Evolutionary conservation across 2,329 filamentous ascomycete genomes (phyloP).

Genomic region (Trichoderma citrinoviride): DNA sequence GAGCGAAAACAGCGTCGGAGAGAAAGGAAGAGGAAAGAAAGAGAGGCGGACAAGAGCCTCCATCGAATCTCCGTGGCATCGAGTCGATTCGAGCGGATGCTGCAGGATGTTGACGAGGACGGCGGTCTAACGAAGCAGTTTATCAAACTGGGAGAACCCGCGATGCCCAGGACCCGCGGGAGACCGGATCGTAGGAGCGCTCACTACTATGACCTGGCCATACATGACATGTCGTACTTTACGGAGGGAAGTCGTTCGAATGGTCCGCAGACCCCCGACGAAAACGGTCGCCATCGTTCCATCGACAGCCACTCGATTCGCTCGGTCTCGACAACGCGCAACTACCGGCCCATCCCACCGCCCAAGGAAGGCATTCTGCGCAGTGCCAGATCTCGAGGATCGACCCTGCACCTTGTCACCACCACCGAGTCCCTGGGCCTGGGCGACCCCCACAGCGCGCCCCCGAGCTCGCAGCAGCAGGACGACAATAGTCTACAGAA

Average conservation of each 20-base stretch:
- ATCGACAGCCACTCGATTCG: conserved; percentile 76
- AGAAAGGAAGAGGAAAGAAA: conserved; percentile 81
- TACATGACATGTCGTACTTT: conserved; percentile 74
- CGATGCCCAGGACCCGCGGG: conserved; percentile 65
- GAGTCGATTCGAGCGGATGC: conserved; percentile 74
- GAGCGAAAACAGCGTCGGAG: conserved; percentile 77
- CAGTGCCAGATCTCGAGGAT: conserved; percentile 72
- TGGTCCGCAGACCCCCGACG: conserved; percentile 30
- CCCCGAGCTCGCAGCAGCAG: conserved; percentile 29
- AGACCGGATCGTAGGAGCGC: conserved; percentile 73
- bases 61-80: conserved; percentile 85
- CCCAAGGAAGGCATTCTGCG: conserved; percentile 75
- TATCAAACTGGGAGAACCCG: conserved; percentile 43
- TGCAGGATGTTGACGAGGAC: conserved; percentile 79
- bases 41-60: conserved; percentile 71
- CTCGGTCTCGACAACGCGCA: conserved; percentile 73
- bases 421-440: conserved; percentile 51
- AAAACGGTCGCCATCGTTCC: conserved; percentile 60
- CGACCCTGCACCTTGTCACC: conserved; percentile 82
- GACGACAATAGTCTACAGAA: conserved; percentile 42
- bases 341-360: conserved; percentile 72
- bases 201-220: conserved; percentile 61
- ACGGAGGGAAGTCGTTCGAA: conserved; percentile 58
- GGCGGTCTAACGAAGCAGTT: conserved; percentile 51
- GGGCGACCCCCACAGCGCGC: conserved; percentile 28